Evolutionary conservation across 2,329 filamentous ascomycete species (phyloP), one percentile per base, ranked within the genome.

Genomic region (Pseudogymnoascus sp.): DNA sequence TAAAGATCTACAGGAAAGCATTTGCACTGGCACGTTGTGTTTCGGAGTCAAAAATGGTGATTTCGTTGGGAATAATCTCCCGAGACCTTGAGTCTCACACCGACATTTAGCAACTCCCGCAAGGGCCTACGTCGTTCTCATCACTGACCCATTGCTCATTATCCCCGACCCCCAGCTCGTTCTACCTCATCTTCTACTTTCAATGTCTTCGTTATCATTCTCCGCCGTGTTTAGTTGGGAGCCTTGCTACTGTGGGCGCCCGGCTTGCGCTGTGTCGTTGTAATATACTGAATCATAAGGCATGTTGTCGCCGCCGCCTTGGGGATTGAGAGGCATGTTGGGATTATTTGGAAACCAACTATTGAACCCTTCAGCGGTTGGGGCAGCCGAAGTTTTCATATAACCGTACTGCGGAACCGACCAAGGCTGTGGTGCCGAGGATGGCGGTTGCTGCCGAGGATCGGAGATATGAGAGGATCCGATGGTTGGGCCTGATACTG

Each of bases 211-310:
- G 50, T 56, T 56, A 56, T 56, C 47, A 56, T 56, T 33, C 47
- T 33, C 47, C 47, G 8, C 25, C 47, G 25, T 56, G 28, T 33
- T 18, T 33, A 56, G 8, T 31, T 53, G 25, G 47, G 35, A 31
- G 42, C 60, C 47, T 53, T 33, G 31, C 40, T 35, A 62, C 47
- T 62, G 14, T 59, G 10, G 47, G n/a, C 60, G 60, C 25, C 60
- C 60, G 38, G 33, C 33, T 44, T 60, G 60, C 18, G 35, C 31
- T 50, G 60, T 18, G 8, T 47, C 40, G 28, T 23, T 25, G 40
- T 62, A 62, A 33, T 62, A 62, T 8, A 62, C 47, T 8, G 38
- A 35, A 62, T 33, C 38, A 62, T 62, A 62, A 12, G 50, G 6
- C 50, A 56, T 56, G 8, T 33, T 56, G 25, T 56, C 50, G 4